Percentiles rank a stretch among this genome's conserved stretches.
Evolutionary conservation across 2,329 filamentous ascomycete genomes (phyloP).

Genomic region (Ophiostoma triangulosporum): DNA sequence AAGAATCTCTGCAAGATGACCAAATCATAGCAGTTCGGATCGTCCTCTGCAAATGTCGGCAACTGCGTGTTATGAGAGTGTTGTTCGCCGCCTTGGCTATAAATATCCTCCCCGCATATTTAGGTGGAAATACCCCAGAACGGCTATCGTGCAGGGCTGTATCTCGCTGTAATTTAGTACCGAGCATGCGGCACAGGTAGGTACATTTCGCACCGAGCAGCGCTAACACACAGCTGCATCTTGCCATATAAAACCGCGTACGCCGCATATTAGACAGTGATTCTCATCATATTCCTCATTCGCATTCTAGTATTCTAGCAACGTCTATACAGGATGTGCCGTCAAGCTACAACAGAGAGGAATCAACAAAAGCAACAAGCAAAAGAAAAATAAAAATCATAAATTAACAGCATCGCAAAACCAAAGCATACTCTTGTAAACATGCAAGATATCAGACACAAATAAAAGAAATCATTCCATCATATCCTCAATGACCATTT

Average conservation of each 20-base stretch:
- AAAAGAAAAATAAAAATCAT: neutral
- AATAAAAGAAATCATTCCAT: neutral
- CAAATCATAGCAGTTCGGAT: no score
- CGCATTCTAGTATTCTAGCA: neutral
- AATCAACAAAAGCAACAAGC: neutral
- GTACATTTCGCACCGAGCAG: neutral
- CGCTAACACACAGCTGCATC: neutral
- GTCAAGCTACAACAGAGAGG: neutral
- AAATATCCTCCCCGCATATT: slow-evolving; percentile 1
- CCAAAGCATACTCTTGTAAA: neutral
- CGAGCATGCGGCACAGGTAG: neutral
- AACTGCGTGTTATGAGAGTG: no score
- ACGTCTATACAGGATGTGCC: neutral
- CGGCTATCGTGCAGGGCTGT: neutral
- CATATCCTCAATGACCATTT: slow-evolving; percentile 3
- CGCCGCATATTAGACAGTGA: neutral
- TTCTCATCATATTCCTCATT: neutral
- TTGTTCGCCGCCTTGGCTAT: no score
- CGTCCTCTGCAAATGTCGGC: no score
- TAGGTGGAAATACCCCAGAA: neutral
- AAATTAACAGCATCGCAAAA: neutral
- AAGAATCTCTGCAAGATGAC: no score
- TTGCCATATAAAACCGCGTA: neutral
- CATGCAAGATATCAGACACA: neutral
- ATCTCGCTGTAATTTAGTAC: neutral